A percentile compares a stretch with the other conserved stretches of the same genome.
Evolutionary conservation across 106 monocot genomes (phyloP).

Genomic region (Allium fistulosum): DNA sequence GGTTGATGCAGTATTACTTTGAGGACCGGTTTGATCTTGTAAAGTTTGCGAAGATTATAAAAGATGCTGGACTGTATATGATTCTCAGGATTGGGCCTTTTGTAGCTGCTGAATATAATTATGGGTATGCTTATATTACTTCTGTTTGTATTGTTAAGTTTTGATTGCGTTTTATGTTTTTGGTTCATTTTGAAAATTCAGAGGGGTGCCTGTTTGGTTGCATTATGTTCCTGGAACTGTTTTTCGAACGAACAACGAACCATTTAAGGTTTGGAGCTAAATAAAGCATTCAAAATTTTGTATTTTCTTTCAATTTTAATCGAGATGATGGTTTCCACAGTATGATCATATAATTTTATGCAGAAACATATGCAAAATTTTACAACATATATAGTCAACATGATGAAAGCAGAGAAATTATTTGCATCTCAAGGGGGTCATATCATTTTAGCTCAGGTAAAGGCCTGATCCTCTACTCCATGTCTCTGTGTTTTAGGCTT

Average conservation of each 20-base stretch:
- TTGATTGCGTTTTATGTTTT: background rate
- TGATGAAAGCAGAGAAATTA: constrained; percentile 82
- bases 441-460: constrained; percentile 82
- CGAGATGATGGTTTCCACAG: background rate
- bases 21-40: constrained; percentile 85
- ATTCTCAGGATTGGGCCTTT: constrained; percentile 95
- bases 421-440: constrained; percentile 90
- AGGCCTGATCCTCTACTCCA: too few relatives aligned
- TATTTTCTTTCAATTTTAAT: background rate
- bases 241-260: constrained; percentile 65
- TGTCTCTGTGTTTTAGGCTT: too few relatives aligned
- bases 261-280: constrained; percentile 38
- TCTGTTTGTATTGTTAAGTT: background rate
- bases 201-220: constrained; percentile 91
- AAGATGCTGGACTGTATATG: constrained; percentile 72
- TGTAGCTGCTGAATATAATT: constrained; percentile 90
- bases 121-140: constrained; percentile 31
- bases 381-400: constrained; percentile 61
- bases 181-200: constrained; percentile 17
- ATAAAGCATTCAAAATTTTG: background rate
- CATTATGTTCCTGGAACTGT: constrained; percentile 84
- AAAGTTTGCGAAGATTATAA: constrained; percentile 64
- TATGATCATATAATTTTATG: background rate
- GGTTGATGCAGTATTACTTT: constrained; percentile 62
- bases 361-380: constrained; percentile 84